Evolutionary conservation across 345 rosid genomes (phyloP), one percentile per base, ranked within the genome.

Genomic region (Salix caprea): DNA sequence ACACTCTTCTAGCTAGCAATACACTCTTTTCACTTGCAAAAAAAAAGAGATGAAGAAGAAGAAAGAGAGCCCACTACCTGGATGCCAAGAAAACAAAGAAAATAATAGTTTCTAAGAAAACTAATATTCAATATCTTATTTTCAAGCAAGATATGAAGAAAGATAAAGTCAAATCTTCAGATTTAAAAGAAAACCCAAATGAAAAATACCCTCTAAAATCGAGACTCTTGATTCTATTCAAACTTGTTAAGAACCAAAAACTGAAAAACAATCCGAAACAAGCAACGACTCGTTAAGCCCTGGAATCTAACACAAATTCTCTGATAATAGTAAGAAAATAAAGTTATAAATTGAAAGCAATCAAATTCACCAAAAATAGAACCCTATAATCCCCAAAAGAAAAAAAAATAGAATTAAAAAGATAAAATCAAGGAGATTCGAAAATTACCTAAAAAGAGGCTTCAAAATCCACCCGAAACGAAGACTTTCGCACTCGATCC

Each of bases 391-490:
- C 62, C 66, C 36, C 54, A 70, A 64, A 76, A 61, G 73, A 65
- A 12, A 62, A 30, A 71, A 44, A 21, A 13, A 15, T 23, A 12
- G 12, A 58, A 70, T 6, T 54, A 18, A 19, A 73, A 26, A 72
- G 18, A 48, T 0, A 36, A 69, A 54, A 69, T 62, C 69, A 54
- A 52, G 50, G 13, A 78, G 77, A 76, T 67, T 28, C 75, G 66
- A 23, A 46, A 72, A 67, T 85, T 81, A 88, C 91, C 89, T 70
- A 62, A 72, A 83, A 70, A 72, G 77, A 73, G 78, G 65, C 78
- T 80, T 54, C 62, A 85, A 44, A 75, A 58, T 83, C 87, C 79
- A 82, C 76, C 83, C 73, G 76, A 78, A 81, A 77, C 78, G 74
- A 75, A 81, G 82, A 77, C 84, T 70, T 60, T 37, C 54, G 75